Percentiles rank a stretch among this genome's conserved stretches.
Conservation (phyloP, 176 grass and related monocot genomes). For the Alopecurus myosuroides region DNA sequence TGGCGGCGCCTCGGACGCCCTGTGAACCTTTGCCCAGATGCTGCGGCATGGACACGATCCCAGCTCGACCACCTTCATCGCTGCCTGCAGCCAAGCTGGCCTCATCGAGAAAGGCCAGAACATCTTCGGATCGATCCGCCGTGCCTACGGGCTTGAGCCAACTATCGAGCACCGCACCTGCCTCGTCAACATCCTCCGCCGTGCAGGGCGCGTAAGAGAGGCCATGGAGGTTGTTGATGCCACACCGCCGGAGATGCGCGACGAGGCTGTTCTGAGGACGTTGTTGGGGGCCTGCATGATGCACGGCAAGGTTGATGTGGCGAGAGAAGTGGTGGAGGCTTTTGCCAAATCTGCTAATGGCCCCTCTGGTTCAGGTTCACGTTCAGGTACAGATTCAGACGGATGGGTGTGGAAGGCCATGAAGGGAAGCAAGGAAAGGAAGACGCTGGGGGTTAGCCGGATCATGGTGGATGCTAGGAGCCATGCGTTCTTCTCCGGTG, state of each 20-base stretch:
- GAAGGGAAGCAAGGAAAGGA: too few relatives aligned
- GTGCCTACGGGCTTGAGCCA: conserved; percentile 35
- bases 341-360: conserved; percentile 4
- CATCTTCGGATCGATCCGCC: conserved; percentile 43
- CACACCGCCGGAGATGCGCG: background rate
- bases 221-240: conserved; percentile 25
- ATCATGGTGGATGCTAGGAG: too few relatives aligned
- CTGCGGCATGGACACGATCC: too few relatives aligned
- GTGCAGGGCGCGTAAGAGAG: conserved; percentile 52
- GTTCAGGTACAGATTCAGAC: too few relatives aligned
- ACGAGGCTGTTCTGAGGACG: conserved; percentile 46
- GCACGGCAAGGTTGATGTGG: conserved; percentile 53
- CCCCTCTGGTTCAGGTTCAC: background rate
- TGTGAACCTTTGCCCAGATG: too few relatives aligned
- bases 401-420: too few relatives aligned
- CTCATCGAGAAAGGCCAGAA: conserved; percentile 47
- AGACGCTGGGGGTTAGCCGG: too few relatives aligned
- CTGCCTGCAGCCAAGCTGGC: conserved; percentile 64
- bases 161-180: conserved; percentile 66
- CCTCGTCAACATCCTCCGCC: conserved; percentile 68
- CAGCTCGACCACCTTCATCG: conserved; percentile 58
- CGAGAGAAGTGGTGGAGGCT: conserved; percentile 22
- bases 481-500: conserved; percentile 41
- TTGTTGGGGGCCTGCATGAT: conserved; percentile 32
- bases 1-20: conserved; percentile 17